Conservation (phyloP, 2,329 filamentous ascomycete species). For the Xylogone sp. region DNA sequence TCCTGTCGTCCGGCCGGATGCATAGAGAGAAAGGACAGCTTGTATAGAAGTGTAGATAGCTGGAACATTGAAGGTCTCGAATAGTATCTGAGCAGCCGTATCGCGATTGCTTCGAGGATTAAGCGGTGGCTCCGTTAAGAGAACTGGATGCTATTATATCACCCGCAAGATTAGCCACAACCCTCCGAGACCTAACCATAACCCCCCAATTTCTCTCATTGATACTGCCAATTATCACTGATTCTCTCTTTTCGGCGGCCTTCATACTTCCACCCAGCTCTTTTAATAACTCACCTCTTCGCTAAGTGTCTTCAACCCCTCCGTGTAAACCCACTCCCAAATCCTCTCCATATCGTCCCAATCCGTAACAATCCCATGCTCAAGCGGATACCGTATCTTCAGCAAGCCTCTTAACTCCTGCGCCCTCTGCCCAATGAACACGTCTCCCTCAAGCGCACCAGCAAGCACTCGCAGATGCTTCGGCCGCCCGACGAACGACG, state of each 20-base stretch:
- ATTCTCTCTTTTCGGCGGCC: too few species aligned
- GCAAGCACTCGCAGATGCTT: constrained; percentile 94
- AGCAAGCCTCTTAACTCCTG: constrained; percentile 88
- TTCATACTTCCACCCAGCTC: too few species aligned
- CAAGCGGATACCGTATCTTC: constrained; percentile 93
- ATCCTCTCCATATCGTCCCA: constrained; percentile 99
- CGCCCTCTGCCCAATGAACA: constrained; percentile 88
- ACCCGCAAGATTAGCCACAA: not conserved
- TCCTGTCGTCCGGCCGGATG: constrained; percentile 91
- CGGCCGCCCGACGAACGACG: constrained; percentile 92
- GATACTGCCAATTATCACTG: too few species aligned
- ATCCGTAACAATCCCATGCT: constrained; percentile 97
- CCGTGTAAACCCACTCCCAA: constrained; percentile 96
- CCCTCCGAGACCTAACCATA: too few species aligned
- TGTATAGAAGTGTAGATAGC: constrained; percentile 96
- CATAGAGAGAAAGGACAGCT: constrained; percentile 92
- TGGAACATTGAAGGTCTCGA: constrained; percentile 98
- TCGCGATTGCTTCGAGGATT: constrained; percentile 96
- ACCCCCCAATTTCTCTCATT: too few species aligned
- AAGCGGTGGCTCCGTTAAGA: constrained; percentile 91
- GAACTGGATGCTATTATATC: constrained; percentile 74
- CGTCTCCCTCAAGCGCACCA: constrained; percentile 93
- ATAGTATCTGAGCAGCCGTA: constrained; percentile 93
- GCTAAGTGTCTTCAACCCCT: constrained; percentile 92
- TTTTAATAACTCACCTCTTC: constrained; percentile 70